phyloP scores from a whole-genome alignment of 345 rosid species.

The Rubroshorea leprosula region DNA sequence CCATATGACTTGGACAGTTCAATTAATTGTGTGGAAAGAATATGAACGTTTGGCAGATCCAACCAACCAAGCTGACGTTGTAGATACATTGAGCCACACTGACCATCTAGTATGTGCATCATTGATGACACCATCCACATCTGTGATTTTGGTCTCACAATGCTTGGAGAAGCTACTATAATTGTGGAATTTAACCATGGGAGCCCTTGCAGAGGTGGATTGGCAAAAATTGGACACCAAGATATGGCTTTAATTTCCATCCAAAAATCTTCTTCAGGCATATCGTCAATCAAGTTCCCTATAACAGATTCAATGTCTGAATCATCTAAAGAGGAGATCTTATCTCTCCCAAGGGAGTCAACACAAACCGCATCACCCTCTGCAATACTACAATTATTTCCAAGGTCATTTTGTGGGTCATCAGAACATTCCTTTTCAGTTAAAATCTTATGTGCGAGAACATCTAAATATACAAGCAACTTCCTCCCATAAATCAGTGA shows the following conservation, averaged over 20 bases:
- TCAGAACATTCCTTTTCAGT: conserved; percentile 22
- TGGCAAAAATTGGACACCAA: conserved; percentile 76
- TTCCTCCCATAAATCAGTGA: conserved; percentile 50
- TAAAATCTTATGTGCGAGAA: conserved; percentile 53
- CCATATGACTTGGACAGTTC: conserved; percentile 66
- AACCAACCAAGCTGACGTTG: conserved; percentile 82
- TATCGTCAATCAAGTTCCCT: conserved; percentile 41
- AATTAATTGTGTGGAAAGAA: conserved; percentile 57
- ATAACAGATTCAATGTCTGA: conserved; percentile 37
- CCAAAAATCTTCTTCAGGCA: conserved; percentile 83
- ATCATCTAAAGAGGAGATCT: conserved; percentile 29
- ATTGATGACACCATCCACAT: conserved; percentile 72
- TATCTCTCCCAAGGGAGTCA: conserved; percentile 28
- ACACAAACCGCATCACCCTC: conserved; percentile 19
- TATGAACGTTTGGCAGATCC: conserved; percentile 43
- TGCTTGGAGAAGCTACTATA: conserved; percentile 61
- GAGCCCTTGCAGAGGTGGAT: conserved; percentile 68
- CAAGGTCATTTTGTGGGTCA: conserved; percentile 27
- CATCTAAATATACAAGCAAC: conserved; percentile 51
- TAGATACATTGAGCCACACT: conserved; percentile 52
- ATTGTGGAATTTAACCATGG: conserved; percentile 71
- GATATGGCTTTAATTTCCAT: conserved; percentile 62
- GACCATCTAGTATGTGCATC: conserved; percentile 72
- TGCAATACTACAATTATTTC: conserved; percentile 13
- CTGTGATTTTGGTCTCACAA: conserved; percentile 81